Conservation (phyloP, 1,139 yeast genomes). For the Blastobotrys proliferans region DNA sequence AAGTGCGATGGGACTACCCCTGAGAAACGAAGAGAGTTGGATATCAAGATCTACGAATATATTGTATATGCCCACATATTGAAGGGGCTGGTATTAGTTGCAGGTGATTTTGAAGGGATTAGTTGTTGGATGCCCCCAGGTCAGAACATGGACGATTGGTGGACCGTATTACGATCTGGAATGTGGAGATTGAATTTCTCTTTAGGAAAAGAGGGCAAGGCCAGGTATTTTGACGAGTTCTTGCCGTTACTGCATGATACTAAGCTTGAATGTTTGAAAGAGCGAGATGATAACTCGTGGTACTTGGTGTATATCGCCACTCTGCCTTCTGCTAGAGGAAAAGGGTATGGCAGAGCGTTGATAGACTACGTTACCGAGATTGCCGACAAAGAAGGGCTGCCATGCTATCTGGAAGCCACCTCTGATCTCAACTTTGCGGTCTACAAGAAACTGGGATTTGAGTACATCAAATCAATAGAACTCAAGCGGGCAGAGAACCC, state of each 20-base stretch:
- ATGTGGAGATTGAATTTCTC: constrained; percentile 50
- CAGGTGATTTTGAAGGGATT: constrained; percentile 55
- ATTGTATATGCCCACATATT: constrained; percentile 54
- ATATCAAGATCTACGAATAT: constrained; percentile 49
- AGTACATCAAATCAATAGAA: constrained; percentile 17
- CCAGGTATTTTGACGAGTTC: constrained; percentile 53
- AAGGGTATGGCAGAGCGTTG: constrained; percentile 59
- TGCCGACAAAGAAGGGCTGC: constrained; percentile 44
- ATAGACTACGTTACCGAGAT: constrained; percentile 53
- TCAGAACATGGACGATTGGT: constrained; percentile 42
- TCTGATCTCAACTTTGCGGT: constrained; percentile 52
- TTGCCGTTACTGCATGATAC: constrained; percentile 55
- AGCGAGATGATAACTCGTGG: constrained; percentile 43
- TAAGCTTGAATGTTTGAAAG: constrained; percentile 29
- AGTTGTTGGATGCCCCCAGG: constrained; percentile 63
- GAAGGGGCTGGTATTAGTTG: constrained; percentile 53
- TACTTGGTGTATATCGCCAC: constrained; percentile 64
- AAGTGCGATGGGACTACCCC: constrained; percentile 40
- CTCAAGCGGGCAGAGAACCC: constrained; percentile 21
- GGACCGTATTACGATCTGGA: constrained; percentile 54
- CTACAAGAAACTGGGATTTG: constrained; percentile 54
- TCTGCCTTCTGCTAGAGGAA: constrained; percentile 56
- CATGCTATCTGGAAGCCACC: constrained; percentile 58
- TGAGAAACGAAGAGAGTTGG: constrained; percentile 40
- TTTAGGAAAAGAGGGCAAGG: constrained; percentile 49